These are phyloP conservation scores for Aspergillus terreus DNA, from an alignment of 2,329 filamentous ascomycete genomes.

Conservation along the genomic window DNA sequence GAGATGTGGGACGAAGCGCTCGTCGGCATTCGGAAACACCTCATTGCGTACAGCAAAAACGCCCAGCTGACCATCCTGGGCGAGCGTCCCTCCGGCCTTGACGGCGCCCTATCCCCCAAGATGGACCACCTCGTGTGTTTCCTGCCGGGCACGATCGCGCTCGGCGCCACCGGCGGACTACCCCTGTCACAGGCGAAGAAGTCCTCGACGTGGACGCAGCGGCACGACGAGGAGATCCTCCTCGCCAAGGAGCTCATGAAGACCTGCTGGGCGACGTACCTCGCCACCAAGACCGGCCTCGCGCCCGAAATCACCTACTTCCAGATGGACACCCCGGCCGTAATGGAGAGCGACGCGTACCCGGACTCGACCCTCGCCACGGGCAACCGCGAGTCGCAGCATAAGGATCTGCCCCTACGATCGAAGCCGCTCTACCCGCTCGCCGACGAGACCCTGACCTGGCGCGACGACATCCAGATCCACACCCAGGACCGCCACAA, in stretches of 20 bases:
- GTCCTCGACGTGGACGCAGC: constrained; percentile 66
- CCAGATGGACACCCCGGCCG: constrained; percentile 66
- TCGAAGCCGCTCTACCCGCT: constrained; percentile 33
- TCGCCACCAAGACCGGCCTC: constrained; percentile 82
- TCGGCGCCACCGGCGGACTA: constrained; percentile 77
- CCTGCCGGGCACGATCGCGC: constrained; percentile 90
- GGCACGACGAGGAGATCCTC: constrained; percentile 81
- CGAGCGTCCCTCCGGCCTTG: constrained; percentile 74
- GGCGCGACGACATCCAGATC: constrained; percentile 76
- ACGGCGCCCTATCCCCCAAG: constrained; percentile 68
- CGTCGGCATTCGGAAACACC: constrained; percentile 80
- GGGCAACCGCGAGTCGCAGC: constrained; percentile 30
- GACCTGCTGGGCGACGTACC: constrained; percentile 98
- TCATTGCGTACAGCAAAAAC: constrained; percentile 81
- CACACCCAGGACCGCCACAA: constrained; percentile 86
- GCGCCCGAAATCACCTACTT: constrained; percentile 95
- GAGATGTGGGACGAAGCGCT: constrained; percentile 92
- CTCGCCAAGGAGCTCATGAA: constrained; percentile 89
- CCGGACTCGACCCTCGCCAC: constrained; percentile 27
- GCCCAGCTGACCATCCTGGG: constrained; percentile 84
- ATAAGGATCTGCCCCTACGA: constrained; percentile 31
- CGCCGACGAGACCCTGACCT: constrained; percentile 40
- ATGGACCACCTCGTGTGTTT: constrained; percentile 99
- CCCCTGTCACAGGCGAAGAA: constrained; percentile 72
- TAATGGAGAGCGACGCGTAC: constrained; percentile 41